These are phyloP conservation scores for Nasturtium officinale DNA, from an alignment of 345 rosid genomes.

Conservation along the genomic window DNA sequence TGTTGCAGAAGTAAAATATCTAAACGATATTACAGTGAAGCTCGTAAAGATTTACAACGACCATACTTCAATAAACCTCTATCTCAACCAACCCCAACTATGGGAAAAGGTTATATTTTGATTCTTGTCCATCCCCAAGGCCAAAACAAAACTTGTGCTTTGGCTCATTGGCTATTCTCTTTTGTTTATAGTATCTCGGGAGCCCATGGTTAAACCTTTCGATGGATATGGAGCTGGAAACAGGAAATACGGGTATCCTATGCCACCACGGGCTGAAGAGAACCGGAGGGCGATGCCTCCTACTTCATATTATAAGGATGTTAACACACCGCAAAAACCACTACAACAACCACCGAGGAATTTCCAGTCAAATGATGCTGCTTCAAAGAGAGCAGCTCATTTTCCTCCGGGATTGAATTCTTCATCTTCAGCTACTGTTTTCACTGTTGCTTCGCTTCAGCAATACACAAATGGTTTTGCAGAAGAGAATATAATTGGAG, in stretches of 20 bases:
- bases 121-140: not conserved
- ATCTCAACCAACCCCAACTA: conserved; percentile 29
- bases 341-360: conserved; percentile 52
- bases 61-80: conserved; percentile 49
- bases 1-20: conserved; percentile 50
- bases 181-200: conserved; percentile 51
- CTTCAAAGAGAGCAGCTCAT: conserved; percentile 45
- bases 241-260: conserved; percentile 42
- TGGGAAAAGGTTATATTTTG: conserved; percentile 57
- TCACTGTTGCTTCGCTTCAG: conserved; percentile 83
- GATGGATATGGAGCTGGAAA: conserved; percentile 51
- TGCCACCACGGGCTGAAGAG: conserved; percentile 46
- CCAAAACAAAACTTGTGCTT: not conserved
- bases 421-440: conserved; percentile 49
- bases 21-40: conserved; percentile 34
- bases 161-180: conserved; percentile 19
- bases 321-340: conserved; percentile 43
- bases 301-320: conserved; percentile 40
- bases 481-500: conserved; percentile 74
- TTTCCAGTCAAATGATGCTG: conserved; percentile 48
- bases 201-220: conserved; percentile 44
- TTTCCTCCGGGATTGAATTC: conserved; percentile 47
- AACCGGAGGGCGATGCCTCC: conserved; percentile 42
- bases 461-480: conserved; percentile 76
- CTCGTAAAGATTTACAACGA: conserved; percentile 39